Conservation (phyloP, 1,284 basidiomycete genomes). For the Rhizoctonia solani region DNA sequence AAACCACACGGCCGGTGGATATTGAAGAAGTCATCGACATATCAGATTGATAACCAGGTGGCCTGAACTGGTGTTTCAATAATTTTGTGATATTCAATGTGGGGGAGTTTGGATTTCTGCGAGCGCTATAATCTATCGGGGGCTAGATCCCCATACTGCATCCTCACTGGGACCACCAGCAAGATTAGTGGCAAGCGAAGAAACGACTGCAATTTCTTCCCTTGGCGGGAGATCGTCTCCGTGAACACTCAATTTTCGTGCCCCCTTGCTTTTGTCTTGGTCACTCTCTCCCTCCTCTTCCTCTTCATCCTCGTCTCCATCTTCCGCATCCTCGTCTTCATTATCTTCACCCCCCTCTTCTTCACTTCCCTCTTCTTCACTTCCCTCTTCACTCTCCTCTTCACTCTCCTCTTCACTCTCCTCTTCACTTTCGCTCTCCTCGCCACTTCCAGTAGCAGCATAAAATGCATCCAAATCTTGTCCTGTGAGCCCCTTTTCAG, state of each 20-base stretch:
- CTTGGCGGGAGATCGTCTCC: conserved; percentile 18
- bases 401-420: conserved; percentile 42
- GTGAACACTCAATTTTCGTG: neutral
- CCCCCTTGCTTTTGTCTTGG: conserved; percentile 30
- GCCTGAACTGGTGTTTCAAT: neutral
- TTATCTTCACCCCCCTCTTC: conserved; percentile 41
- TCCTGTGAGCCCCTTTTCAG: conserved; percentile 12
- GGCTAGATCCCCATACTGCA: conserved; percentile 15
- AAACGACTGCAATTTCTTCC: neutral
- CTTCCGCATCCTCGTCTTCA: conserved; percentile 19
- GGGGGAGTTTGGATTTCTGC: neutral
- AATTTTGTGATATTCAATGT: neutral
- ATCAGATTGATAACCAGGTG: conserved; percentile 48
- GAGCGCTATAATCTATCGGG: neutral
- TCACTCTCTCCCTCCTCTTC: conserved; percentile 33
- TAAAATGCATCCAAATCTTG: conserved; percentile 72
- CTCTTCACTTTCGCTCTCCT: conserved; percentile 43
- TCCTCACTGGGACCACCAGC: neutral
- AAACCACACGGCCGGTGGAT: conserved; percentile 20
- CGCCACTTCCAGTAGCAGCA: conserved; percentile 43
- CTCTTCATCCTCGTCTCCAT: conserved; percentile 19
- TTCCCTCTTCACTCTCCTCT: conserved; percentile 36
- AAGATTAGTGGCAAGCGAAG: neutral
- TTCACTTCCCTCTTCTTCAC: conserved; percentile 41
- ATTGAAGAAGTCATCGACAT: conserved; percentile 54